Base-by-base conservation (phyloP, 2,329 filamentous ascomycete species). In the Pestalotiopsis sp. region DNA sequence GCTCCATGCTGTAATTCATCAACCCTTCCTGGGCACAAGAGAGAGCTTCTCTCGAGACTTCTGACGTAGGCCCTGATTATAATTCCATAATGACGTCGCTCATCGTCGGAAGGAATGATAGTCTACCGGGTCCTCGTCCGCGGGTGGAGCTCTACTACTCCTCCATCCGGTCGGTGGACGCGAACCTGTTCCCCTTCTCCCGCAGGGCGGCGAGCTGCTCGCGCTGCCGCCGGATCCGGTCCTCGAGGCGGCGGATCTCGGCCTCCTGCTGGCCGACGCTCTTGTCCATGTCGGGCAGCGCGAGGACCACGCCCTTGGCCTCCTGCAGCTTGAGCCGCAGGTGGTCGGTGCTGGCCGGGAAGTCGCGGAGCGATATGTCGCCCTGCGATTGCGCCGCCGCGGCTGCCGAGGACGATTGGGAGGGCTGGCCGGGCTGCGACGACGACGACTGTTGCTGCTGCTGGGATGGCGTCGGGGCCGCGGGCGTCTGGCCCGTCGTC, bases 311-410 rank as follows among this genome's bases (percentile, higher is more conserved):
- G 41, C 84, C 86, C 64, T 92, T 86, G 64, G 95, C 94, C 73
- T 91, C 91, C 78, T 94, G 92, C 69, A 98, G 88, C 80, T 93
- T 93, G 80, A 95, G 91, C 80, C 93, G 95, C 74, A 98, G 85
- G 45, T 88, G 87, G 76, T 94, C 92, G 1, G 93, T 92, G 45
- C 93, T 93, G 2, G 90, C 88, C 2, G 92, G 90, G 17, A 98
- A 88, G 74, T 97, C 92, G 79, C 97, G 97, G 70, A 87, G 83
- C 17, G 80, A 83, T 57, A 85, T 78, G 70, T 79, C 59, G 14
- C 66, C 74, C 75, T 67, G 72, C 67, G 67, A 75, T 58, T 66
- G 74, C 67, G 67, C 70, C 69, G n/a, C 70, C 65, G 67, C 66
- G 72, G 67, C 69, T 71, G 78, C 71, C 72, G 66, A 73, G 61